Base-by-base conservation (phyloP, 2,329 filamentous ascomycete genomes). In the Seiridium cupressi region DNA sequence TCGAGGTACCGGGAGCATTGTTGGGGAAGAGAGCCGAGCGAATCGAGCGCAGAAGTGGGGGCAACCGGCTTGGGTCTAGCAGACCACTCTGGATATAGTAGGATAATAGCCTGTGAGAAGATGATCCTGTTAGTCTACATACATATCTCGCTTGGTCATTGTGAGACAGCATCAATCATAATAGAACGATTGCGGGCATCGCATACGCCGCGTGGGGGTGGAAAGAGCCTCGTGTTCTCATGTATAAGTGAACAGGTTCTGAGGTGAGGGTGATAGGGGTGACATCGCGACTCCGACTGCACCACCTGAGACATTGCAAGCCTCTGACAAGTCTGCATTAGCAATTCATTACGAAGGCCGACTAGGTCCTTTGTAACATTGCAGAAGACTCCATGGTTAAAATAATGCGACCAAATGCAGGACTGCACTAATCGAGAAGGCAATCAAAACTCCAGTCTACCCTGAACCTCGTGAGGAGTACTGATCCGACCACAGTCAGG, bases 21-120 rank as follows among this genome's bases (percentile, higher is more conserved):
- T 92, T 90, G 66, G 95, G 94, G 73, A 97, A 98, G 59, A 98
- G 80, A 62, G 90, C 85, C 68, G 85, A 86, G 72, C 95, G 90
- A 69, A 91, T 82, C 66, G 87, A 84, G 72, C 87, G 85, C 68
- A 94, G 83, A 66, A 91, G 75, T 71, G 81, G 80, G 72, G 90
- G 87, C 59, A 93, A 79, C 66, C 84, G 81, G 63, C 82, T 81
- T 66, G 88, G 81, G 76, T 88, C 84, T 63, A 92, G 79, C 62
- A 91, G 72, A 71, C 83, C 77, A 59, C 76, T 77, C 64, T 80
- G 78, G 64, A 87, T 80, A 67, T 79, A 76, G 72, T 87, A 76
- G 57, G 85, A 88, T 64, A 89, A 76, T 62, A 83, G 80, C 76
- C 83, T 90, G 74, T 69, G 61, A 62, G 63, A 63, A n/a, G 8